Evolutionary conservation across 805 yeast species (phyloP), one percentile per base, ranked within the genome.

Genomic region (Lipomyces sp.): DNA sequence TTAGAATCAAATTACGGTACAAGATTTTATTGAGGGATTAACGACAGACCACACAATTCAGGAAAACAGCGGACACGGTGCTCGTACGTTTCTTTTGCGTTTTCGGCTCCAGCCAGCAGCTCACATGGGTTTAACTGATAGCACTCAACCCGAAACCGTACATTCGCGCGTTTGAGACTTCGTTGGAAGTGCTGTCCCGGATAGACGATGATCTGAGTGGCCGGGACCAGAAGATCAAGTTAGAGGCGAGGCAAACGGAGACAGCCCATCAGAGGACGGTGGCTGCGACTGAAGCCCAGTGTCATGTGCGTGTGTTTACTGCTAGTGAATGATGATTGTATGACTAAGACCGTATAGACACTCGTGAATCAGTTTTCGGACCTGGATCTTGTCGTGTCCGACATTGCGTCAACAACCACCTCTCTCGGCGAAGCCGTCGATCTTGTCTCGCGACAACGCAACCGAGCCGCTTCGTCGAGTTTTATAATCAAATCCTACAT

Each of bases 141-240:
- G 67, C 70, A 11, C 68, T 88, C 47, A 96, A 93, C 63, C 96
- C 98, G 1, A 88, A 87, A 63, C 98, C 98, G 1, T 93, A 86
- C 65, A 91, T 91, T 41, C 78, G 96, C 59, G 87, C 96, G 0
- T 90, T 93, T 66, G 97, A 91, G 65, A 81, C 90, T 1, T 86
- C 93, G 2, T 71, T 89, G 39, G 75, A 81, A 40, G 91, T 87
- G 62, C 71, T 91, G 57, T 78, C 80, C 61, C 74, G 73, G 43
- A 68, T 93, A 38, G 75, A 75, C 40, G 77, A 74, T 1, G 83
- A 83, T 39, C 79, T 89, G 2, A 64, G 68, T 3, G 65, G 67
- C 14, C 75, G 74, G 47, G 82, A 80, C 55, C 69, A 69, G 3
- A 68, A 69, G n/a, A 72, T 82, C 21, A 83, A 78, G 42, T 70